Percentiles rank a stretch among this genome's conserved stretches.
Conservation (phyloP, 345 rosid species). For the Eucalyptus pumila region DNA sequence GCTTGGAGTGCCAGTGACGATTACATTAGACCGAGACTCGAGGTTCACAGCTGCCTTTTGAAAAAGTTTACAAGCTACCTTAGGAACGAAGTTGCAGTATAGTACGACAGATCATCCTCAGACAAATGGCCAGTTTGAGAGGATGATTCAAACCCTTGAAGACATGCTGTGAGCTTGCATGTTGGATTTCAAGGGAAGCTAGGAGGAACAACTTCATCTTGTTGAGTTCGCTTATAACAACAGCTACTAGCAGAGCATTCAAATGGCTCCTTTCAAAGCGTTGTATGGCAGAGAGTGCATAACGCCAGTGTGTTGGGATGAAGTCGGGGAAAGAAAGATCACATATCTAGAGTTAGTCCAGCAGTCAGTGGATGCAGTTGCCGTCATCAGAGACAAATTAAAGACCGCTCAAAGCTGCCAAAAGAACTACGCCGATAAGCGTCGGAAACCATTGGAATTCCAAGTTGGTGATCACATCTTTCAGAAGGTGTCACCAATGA, state of each 20-base stretch:
- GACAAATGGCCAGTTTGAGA: fast-evolving
- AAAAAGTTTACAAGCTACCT: fast-evolving
- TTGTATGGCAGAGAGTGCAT: fast-evolving
- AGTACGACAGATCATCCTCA: fast-evolving
- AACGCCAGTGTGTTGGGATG: too few species aligned
- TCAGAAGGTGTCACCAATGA: neutral
- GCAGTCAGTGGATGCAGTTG: fast-evolving
- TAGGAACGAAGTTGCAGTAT: fast-evolving
- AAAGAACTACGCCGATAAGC: fast-evolving
- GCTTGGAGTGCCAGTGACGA: fast-evolving
- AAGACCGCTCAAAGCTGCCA: fast-evolving
- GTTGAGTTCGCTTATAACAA: too few species aligned
- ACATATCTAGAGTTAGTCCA: fast-evolving
- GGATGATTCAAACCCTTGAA: too few species aligned
- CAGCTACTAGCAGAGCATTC: too few species aligned
- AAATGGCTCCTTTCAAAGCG: fast-evolving
- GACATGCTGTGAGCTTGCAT: too few species aligned
- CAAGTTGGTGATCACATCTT: neutral
- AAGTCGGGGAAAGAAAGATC: fast-evolving
- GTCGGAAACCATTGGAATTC: neutral
- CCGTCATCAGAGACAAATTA: fast-evolving
- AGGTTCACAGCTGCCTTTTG: too few species aligned
- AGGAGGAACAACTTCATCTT: too few species aligned
- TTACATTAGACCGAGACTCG: fast-evolving
- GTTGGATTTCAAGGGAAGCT: too few species aligned